Evolutionary conservation across 805 yeast species (phyloP), one percentile per base, ranked within the genome.

Genomic region (Yamadazyma nakazawae): DNA sequence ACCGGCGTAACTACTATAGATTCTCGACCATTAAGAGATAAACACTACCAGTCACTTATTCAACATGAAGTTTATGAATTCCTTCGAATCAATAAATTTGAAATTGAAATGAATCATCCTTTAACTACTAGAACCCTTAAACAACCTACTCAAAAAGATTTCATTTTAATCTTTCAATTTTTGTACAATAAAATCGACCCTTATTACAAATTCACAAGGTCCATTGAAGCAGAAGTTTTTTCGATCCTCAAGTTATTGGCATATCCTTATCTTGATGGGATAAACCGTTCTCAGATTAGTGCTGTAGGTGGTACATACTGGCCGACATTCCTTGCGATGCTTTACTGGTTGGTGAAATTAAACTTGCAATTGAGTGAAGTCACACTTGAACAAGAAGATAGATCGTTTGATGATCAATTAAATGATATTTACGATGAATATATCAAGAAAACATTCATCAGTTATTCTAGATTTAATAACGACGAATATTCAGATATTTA

Each of bases 241-340:
- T 74, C 78, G 16, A 66, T 88, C 16, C 67, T 90, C 55, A 84
- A 80, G 58, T 74, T 73, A 32, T 62, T 89, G 50, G 79, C 79
- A 41, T 90, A 90, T 57, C 97, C 97, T 1, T 88, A 84, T 61
- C 63, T 88, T 48, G 95, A 86, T 35, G 72, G 87, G 0, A 82
- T 91, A 34, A 87, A 85, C 62, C 84, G 90, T 58, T 84, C 94
- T 0, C 95, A 88, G 60, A 83, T 90, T 34, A 81, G 90, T 34
- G 96, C 96, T 0, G 96, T 88, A 11, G 96, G 96, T 5, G 96
- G 96, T 2, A 82, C 85, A 41, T 82, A 82, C 54, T 90, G 97
- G 97, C 89, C 88, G 11, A 76, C 78, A 7, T 87, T 88, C 53
- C 63, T 90, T 36, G 96, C 94, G 1, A 80, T 91, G 78, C 67